Conservation (phyloP, 148 eudicot genomes). For the Dysphania ambrosioides region DNA sequence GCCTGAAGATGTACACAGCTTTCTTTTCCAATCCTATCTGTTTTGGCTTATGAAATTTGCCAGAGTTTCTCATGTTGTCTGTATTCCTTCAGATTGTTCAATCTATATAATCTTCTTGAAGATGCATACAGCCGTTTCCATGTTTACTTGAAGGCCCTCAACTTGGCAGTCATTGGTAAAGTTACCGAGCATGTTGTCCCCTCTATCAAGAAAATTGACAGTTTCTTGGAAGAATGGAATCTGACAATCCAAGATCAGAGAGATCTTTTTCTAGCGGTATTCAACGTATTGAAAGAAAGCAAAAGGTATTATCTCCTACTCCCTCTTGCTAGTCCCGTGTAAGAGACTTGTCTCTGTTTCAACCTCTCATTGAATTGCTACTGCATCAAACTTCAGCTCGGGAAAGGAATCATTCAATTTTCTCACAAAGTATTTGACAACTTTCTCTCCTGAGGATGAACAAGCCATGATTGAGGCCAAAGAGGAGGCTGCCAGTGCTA, state of each 20-base stretch:
- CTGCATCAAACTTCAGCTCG: constrained; percentile 54
- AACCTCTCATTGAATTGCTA: constrained; percentile 5
- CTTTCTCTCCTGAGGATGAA: constrained; percentile 70
- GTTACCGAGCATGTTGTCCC: constrained; percentile 70
- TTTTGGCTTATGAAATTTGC: constrained; percentile 7
- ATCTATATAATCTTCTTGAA: constrained; percentile 83
- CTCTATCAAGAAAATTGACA: constrained; percentile 75
- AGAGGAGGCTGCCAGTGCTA: constrained; percentile 70
- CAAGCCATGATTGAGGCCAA: constrained; percentile 57
- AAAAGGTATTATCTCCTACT: constrained; percentile 48
- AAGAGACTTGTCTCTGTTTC: neutral
- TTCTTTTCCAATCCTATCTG: neutral
- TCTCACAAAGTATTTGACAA: constrained; percentile 69
- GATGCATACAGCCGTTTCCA: constrained; percentile 63
- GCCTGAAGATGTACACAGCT: constrained; percentile 63
- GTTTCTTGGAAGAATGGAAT: constrained; percentile 87
- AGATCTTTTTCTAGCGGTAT: constrained; percentile 58
- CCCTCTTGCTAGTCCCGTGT: neutral
- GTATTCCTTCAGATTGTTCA: constrained; percentile 66
- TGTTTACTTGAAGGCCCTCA: constrained; percentile 88
- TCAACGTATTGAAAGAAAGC: constrained; percentile 72
- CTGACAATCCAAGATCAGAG: constrained; percentile 72
- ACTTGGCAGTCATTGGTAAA: constrained; percentile 65
- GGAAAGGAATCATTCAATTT: constrained; percentile 75
- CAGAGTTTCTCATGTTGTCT: neutral